Conservation (phyloP, 345 rosid species). For the Luvunga scandens region DNA sequence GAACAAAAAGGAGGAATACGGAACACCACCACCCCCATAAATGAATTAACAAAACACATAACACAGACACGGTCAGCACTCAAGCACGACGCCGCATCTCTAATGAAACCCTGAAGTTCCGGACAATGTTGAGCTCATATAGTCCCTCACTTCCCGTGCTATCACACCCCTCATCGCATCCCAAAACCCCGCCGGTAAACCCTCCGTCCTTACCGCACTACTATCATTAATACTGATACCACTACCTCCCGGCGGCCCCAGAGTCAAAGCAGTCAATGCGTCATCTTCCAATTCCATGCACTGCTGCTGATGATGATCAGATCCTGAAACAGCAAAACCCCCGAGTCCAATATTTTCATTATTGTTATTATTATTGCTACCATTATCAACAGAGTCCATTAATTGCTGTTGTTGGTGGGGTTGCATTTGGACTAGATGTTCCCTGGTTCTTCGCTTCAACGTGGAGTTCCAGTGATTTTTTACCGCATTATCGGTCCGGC, state of each 20-base stretch:
- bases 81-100: background rate
- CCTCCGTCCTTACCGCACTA: conserved; percentile 20
- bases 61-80: no score
- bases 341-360: background rate
- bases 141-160: conserved; percentile 66
- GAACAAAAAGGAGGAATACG: background rate
- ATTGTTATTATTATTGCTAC: background rate
- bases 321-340: conserved; percentile 1
- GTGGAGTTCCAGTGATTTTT: conserved; percentile 72
- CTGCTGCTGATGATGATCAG: background rate
- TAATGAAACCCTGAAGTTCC: conserved; percentile 33
- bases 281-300: conserved; percentile 40
- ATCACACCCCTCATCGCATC: conserved; percentile 64
- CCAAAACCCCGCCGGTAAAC: conserved; percentile 55
- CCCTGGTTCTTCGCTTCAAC: conserved; percentile 46
- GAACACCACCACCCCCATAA: background rate
- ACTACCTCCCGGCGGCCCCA: conserved; percentile 59
- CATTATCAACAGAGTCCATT: background rate
- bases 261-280: conserved; percentile 59
- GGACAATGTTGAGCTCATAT: conserved; percentile 37
- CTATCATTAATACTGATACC: background rate
- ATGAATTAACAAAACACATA: background rate
- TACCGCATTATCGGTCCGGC: conserved; percentile 62
- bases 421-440: conserved; percentile 10
- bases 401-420: conserved; percentile 4